Conservation (phyloP, 2,329 filamentous ascomycete species). For the Scolecobasidium constrictum region DNA sequence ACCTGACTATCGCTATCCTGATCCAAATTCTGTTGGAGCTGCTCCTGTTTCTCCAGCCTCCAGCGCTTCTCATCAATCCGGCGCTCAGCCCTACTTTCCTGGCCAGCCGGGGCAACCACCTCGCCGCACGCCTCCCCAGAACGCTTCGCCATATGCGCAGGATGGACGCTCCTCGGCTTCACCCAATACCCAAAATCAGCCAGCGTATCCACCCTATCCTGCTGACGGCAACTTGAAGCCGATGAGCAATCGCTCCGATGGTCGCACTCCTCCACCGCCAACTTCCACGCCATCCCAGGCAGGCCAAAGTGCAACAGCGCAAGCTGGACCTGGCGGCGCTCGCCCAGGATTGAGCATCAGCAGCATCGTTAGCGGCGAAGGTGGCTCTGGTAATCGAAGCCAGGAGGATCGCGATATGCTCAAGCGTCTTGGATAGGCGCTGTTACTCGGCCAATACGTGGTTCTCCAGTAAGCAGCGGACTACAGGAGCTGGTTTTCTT, state of each 20-base stretch:
- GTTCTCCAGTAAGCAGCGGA: neutral
- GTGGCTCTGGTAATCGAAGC: conserved; percentile 25
- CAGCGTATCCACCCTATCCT: conserved; percentile 16
- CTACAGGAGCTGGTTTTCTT: neutral
- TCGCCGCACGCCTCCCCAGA: conserved; percentile 22
- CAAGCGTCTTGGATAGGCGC: conserved; percentile 14
- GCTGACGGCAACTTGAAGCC: conserved; percentile 21
- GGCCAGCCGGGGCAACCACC: conserved; percentile 23
- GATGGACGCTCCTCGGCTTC: conserved; percentile 26
- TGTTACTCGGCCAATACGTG: neutral
- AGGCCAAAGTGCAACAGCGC: neutral
- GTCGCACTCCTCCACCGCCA: conserved; percentile 27
- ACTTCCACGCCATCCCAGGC: conserved; percentile 17
- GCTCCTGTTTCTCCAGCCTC: conserved; percentile 32
- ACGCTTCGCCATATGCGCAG: conserved; percentile 3
- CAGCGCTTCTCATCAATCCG: conserved; percentile 20
- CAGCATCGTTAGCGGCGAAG: conserved; percentile 25
- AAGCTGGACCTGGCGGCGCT: conserved; percentile 13
- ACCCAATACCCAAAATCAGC: conserved; percentile 21
- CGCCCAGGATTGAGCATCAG: conserved; percentile 31
- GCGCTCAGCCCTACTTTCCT: conserved; percentile 22
- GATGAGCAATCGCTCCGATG: conserved; percentile 24
- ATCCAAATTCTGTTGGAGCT: conserved; percentile 27
- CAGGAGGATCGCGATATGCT: conserved; percentile 33
- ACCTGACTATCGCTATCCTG: conserved; percentile 9